A percentile compares a stretch with the other conserved stretches of the same genome.
Conservation (phyloP, 106 monocot genomes). For the Dendrobium catenatum region DNA sequence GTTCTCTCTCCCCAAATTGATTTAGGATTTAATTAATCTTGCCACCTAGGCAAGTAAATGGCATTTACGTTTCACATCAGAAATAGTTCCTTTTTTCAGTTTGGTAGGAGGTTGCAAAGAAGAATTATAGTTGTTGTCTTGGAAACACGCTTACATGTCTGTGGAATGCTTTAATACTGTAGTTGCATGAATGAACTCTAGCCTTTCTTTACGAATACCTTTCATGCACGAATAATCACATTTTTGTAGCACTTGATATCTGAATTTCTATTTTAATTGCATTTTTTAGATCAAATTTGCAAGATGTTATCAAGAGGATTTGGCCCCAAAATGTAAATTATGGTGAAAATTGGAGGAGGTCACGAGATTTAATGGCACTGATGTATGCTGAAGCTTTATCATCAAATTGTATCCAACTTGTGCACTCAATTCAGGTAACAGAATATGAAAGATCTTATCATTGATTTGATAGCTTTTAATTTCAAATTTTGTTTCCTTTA, state of each 20-base stretch:
- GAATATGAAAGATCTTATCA: neutral
- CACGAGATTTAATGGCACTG: conserved; percentile 35
- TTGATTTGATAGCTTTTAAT: neutral
- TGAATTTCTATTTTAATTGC: conserved; percentile 10
- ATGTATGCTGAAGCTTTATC: conserved; percentile 55
- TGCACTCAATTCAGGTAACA: conserved; percentile 75
- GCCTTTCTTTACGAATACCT: neutral
- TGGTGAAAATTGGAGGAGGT: conserved; percentile 33
- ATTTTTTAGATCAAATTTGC: conserved; percentile 50
- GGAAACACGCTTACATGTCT: neutral
- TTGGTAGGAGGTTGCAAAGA: neutral
- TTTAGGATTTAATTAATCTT: no score
- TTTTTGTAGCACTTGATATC: neutral
- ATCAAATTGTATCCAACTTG: conserved; percentile 38
- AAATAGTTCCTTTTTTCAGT: neutral
- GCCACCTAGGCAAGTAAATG: no score
- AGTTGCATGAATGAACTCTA: neutral
- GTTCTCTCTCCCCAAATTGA: no score
- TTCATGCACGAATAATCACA: neutral
- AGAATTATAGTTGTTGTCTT: neutral
- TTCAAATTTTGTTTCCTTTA: neutral
- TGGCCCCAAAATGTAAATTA: conserved; percentile 26
- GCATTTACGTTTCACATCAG: no score
- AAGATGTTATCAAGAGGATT: conserved; percentile 46
- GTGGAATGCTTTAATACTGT: neutral